phyloP scores from a whole-genome alignment of 768 basidiomycete genomes.

The Tylopilus vinaceipallidus region DNA sequence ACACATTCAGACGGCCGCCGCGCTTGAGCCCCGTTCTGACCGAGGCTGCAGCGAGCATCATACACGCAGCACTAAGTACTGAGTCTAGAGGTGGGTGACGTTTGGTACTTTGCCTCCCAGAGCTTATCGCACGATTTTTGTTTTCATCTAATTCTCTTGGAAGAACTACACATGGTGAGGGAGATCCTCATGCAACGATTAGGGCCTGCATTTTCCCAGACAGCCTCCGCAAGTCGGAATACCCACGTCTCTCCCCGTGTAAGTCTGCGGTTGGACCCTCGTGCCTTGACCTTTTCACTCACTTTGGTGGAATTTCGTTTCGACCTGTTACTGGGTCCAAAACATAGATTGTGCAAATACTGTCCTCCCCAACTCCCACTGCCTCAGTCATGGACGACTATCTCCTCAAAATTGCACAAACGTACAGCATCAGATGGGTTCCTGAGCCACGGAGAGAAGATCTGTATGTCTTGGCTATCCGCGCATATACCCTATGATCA shows the following conservation, averaged over 20 bases:
- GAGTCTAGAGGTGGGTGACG: constrained; percentile 53
- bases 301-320: neutral
- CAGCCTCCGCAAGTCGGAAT: constrained; percentile 50
- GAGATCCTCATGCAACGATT: constrained; percentile 55
- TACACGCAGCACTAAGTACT: constrained; percentile 55
- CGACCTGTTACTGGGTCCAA: neutral
- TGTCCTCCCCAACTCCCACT: constrained; percentile 53
- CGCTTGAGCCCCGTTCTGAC: constrained; percentile 47
- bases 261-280: constrained; percentile 5
- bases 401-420: constrained; percentile 51
- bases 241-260: constrained; percentile 55
- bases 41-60: constrained; percentile 71
- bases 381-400: constrained; percentile 55
- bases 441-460: constrained; percentile 62
- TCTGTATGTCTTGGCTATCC: constrained; percentile 42
- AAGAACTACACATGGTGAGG: constrained; percentile 59
- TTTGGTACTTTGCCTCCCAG: neutral
- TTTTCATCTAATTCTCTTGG: neutral
- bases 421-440: constrained; percentile 56
- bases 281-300: neutral
- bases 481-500: neutral
- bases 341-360: constrained; percentile 47
- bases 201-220: constrained; percentile 54
- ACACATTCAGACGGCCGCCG: constrained; percentile 28
- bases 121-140: neutral